Percentiles rank a stretch among this genome's conserved stretches.
These are phyloP conservation scores for Fusarium sp. DNA, from an alignment of 2,329 filamentous ascomycete species.

Conservation along the genomic window DNA sequence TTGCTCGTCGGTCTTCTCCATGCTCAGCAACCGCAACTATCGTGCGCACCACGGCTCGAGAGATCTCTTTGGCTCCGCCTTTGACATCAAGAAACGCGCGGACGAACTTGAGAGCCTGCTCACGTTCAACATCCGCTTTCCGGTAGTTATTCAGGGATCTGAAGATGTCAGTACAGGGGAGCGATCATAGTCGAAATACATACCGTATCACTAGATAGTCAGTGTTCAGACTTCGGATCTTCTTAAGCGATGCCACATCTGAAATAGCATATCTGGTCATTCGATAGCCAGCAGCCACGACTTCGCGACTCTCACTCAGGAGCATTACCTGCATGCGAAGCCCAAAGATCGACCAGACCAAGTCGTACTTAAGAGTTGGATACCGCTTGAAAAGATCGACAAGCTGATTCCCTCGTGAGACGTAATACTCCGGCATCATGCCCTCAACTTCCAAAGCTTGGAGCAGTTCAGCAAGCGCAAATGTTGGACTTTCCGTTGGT, in stretches of 20 bases:
- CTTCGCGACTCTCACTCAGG: constrained; percentile 93
- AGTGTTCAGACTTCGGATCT: constrained; percentile 87
- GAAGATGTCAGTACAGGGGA: constrained; percentile 20
- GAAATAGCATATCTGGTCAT: constrained; percentile 95
- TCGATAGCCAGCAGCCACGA: constrained; percentile 93
- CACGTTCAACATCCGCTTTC: constrained; percentile 96
- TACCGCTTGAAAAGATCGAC: constrained; percentile 97
- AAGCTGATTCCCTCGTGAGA: constrained; percentile 88
- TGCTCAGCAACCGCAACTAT: constrained; percentile 93
- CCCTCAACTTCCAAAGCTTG: constrained; percentile 90
- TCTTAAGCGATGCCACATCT: constrained; percentile 88
- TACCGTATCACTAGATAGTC: constrained; percentile 86
- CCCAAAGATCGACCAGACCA: constrained; percentile 96
- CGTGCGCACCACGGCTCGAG: constrained; percentile 86
- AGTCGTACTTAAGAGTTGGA: constrained; percentile 93
- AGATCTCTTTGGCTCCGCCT: constrained; percentile 88
- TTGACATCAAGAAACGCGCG: constrained; percentile 96
- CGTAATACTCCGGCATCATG: constrained; percentile 94
- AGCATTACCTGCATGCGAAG: constrained; percentile 95
- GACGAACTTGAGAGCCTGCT: constrained; percentile 97
- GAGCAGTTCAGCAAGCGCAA: constrained; percentile 88
- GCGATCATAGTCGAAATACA: not conserved
- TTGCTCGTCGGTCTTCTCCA: constrained; percentile 85
- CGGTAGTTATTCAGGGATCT: constrained; percentile 92
- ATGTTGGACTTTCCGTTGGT: constrained; percentile 87